These are phyloP conservation scores for Aspergillus tamarii DNA, from an alignment of 2,329 filamentous ascomycete genomes.

Conservation along the genomic window DNA sequence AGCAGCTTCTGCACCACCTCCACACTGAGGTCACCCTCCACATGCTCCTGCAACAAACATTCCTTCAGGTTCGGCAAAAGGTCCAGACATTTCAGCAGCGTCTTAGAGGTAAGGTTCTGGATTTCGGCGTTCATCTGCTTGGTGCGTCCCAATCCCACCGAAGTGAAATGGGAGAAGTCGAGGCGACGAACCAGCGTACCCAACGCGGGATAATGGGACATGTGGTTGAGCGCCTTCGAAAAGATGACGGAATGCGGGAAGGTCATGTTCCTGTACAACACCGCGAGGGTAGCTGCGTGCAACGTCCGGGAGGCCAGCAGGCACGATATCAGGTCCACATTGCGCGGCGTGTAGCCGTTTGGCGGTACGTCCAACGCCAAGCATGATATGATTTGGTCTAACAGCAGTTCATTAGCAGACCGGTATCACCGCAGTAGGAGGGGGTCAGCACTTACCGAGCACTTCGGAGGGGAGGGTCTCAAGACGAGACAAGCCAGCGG, in stretches of 20 bases:
- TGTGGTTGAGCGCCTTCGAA: conserved; percentile 74
- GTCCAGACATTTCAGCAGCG: conserved; percentile 70
- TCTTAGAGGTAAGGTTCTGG: conserved; percentile 74
- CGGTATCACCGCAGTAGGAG: neutral
- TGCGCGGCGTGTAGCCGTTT: conserved; percentile 75
- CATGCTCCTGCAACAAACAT: conserved; percentile 78
- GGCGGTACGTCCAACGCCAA: conserved; percentile 73
- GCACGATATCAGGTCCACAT: conserved; percentile 76
- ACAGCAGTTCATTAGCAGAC: conserved; percentile 11
- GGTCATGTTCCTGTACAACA: conserved; percentile 77
- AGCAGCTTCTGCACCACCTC: conserved; percentile 72
- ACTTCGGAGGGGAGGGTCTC: conserved; percentile 73
- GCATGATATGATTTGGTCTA: conserved; percentile 74
- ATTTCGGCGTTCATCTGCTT: conserved; percentile 75
- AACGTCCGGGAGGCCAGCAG: conserved; percentile 75
- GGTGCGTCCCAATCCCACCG: conserved; percentile 73
- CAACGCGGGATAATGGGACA: conserved; percentile 67
- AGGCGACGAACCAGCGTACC: conserved; percentile 77
- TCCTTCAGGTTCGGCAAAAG: conserved; percentile 75
- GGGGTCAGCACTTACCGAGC: conserved; percentile 59
- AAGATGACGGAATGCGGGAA: conserved; percentile 84
- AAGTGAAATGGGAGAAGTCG: conserved; percentile 86
- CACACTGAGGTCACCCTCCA: conserved; percentile 74
- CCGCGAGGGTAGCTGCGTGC: conserved; percentile 72
- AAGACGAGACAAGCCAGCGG: conserved; percentile 53